A percentile compares a stretch with the other conserved stretches of the same genome.
phyloP scores from a whole-genome alignment of 371 early-diverging fungal species.

The Blakeslea trispora region DNA sequence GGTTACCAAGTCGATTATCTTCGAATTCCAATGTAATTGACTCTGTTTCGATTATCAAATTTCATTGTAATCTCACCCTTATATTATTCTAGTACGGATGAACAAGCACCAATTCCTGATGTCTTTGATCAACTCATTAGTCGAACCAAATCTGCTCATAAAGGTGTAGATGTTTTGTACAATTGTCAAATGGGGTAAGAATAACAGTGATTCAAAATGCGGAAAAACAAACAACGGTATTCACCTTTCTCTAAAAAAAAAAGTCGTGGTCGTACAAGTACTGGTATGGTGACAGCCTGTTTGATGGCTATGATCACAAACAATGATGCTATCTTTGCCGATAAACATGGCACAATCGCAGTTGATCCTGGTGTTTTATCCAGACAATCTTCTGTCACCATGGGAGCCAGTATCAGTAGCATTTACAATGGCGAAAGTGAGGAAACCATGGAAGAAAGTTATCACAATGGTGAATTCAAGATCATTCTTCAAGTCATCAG shows the following conservation, averaged over 20 bases:
- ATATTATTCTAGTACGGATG: constrained; percentile 59
- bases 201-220: no score
- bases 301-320: constrained; percentile 33
- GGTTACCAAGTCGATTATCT: constrained; percentile 68
- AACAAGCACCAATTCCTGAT: constrained; percentile 78
- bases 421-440: constrained; percentile 18
- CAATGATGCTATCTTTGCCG: constrained; percentile 18
- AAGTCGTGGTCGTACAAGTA: constrained; percentile 71
- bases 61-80: not conserved
- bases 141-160: constrained; percentile 44
- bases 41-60: not conserved
- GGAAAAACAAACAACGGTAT: no score
- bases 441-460: constrained; percentile 31
- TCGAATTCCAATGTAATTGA: constrained; percentile 65
- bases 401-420: not conserved
- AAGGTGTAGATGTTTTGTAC: constrained; percentile 60
- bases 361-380: constrained; percentile 6
- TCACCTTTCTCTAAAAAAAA: constrained; percentile 14
- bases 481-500: constrained; percentile 61
- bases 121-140: constrained; percentile 71
- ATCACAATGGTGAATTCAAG: constrained; percentile 56
- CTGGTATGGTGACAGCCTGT: constrained; percentile 66
- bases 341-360: constrained; percentile 1
- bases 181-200: constrained; percentile 85
- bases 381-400: not conserved